Evolutionary conservation across 192 early-diverging fungal genomes (phyloP), one percentile per base, ranked within the genome.

Genomic region (Funneliformis mosseae): DNA sequence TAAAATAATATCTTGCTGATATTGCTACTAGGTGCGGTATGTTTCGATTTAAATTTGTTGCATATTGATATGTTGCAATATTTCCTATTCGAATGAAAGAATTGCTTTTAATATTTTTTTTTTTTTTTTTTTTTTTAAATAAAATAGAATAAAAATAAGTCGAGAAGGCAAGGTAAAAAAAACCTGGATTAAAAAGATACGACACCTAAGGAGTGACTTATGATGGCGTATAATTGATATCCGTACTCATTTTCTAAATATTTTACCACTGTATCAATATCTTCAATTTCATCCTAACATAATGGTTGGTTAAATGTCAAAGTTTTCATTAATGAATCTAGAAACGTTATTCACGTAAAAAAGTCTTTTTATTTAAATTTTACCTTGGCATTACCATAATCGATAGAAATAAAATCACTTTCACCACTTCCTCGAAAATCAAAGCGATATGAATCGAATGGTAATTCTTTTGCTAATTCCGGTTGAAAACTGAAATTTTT

Each of bases 341-440:
- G 3, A 0, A 33, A 33, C 3, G 0, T 33, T 2, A 33, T 33
- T 33, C 33, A 33, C 33, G 3, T 33, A 33, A 33, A 33, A 33
- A 33, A 33, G 33, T 33, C 3, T 3, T 33, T 33, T 33, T n/a
- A n/a, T n/a, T n/a, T n/a, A n/a, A n/a, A 64, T 11, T 64, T 14
- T 64, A 55, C 50, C 50, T 55, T 18, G 21, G 1, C 7, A 55
- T 16, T 55, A 21, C 50, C 50, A n/a, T 55, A 55, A 55, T 55
- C 50, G 6, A 55, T 55, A 55, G 50, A 55, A 55, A 55, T 5
- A 55, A 55, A 83, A 60, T 79, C 76, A 48, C 83, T 84, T 16
- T 85, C 83, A 11, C 83, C 84, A 74, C 82, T 76, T 16, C 84
- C 84, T n/a, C 83, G 27, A 43, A 86, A 82, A 78, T 84, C 83